A percentile compares a stretch with the other conserved stretches of the same genome.
These are phyloP conservation scores for Solanum sitiens DNA, from an alignment of 257 asterid genomes.

Conservation along the genomic window DNA sequence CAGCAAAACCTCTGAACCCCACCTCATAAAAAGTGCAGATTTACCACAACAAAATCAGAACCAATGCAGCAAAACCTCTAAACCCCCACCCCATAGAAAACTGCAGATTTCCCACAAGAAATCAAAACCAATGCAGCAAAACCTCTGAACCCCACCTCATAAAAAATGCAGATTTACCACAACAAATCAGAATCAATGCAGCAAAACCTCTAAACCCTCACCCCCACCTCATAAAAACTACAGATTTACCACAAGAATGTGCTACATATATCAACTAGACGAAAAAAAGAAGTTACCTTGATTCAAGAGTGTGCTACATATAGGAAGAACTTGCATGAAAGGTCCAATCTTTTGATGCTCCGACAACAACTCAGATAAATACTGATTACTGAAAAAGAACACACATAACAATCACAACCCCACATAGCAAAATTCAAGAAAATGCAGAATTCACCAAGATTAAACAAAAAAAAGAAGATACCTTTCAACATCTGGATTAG, in stretches of 20 bases:
- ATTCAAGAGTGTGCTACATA: slow-evolving; percentile 78
- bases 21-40: neutral
- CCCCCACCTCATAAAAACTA: neutral
- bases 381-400: slow-evolving; percentile 48
- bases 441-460: neutral
- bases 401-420: neutral
- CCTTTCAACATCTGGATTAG: slow-evolving; percentile 63
- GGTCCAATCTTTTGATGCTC: slow-evolving; percentile 98
- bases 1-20: neutral
- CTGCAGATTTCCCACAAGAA: neutral
- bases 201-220: neutral
- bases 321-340: slow-evolving; percentile 89
- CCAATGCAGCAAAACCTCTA: neutral
- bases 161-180: neutral
- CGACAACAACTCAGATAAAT: slow-evolving; percentile 82
- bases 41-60: neutral
- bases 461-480: neutral
- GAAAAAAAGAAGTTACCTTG: slow-evolving; percentile 37
- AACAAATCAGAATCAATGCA: neutral
- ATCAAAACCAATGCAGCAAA: neutral
- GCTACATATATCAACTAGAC: slow-evolving; percentile 22
- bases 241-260: slow-evolving; percentile 32
- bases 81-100: neutral
- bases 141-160: neutral
- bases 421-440: neutral